Conservation (phyloP, 2,329 filamentous ascomycete species). For the Fusarium praegraminearum region DNA sequence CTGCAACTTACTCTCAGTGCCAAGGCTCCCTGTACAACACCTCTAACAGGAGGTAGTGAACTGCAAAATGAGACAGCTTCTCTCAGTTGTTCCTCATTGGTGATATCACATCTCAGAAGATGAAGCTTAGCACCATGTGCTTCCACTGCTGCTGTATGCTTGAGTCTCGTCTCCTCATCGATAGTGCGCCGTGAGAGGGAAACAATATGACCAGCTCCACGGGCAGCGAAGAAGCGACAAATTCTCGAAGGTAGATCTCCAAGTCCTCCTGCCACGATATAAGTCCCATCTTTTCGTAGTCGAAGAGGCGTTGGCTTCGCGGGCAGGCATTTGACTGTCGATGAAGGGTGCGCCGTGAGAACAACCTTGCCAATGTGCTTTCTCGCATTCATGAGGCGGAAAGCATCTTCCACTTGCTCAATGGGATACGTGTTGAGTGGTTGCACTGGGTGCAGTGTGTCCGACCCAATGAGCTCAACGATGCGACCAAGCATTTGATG, state of each 20-base stretch:
- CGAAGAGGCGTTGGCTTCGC: not conserved
- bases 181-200: conserved; percentile 9
- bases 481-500: not conserved
- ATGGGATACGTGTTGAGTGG: not conserved
- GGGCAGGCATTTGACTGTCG: conserved; percentile 2
- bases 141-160: conserved; percentile 1
- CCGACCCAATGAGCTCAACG: not conserved
- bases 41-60: not conserved
- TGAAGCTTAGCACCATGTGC: not conserved
- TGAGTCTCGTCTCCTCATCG: conserved; percentile 2
- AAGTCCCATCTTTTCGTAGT: conserved; percentile 5
- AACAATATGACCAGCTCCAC: conserved; percentile 12
- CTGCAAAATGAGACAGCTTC: not conserved
- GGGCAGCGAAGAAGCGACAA: conserved; percentile 5
- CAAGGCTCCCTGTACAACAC: conserved; percentile 9
- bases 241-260: conserved; percentile 10
- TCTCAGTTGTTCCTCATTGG: not conserved
- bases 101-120: conserved; percentile 9
- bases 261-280: conserved; percentile 1
- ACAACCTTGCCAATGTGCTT: conserved; percentile 13
- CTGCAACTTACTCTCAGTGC: not conserved
- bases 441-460: not conserved
- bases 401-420: conserved; percentile 3
- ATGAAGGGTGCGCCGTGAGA: not conserved
- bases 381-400: not conserved